These are phyloP conservation scores for Aquilaria sinensis DNA, from an alignment of 345 rosid species.

Conservation along the genomic window DNA sequence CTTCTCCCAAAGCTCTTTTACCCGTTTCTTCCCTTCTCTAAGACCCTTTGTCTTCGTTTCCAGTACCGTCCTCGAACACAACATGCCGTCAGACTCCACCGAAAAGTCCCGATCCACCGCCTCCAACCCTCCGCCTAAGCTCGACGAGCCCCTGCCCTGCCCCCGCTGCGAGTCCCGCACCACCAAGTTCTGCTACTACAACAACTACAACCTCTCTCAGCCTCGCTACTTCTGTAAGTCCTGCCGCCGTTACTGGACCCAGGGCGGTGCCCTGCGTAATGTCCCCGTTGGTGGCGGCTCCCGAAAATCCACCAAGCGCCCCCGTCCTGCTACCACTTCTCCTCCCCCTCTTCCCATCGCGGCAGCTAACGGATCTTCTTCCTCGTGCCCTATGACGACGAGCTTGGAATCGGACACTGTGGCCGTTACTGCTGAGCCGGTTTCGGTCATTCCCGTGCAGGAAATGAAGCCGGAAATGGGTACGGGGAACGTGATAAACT, in stretches of 20 bases:
- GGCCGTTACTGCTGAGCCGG: conserved; percentile 12
- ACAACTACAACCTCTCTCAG: conserved; percentile 61
- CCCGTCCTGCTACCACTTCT: conserved; percentile 22
- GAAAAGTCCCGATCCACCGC: conserved; percentile 20
- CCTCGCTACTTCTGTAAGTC: conserved; percentile 69
- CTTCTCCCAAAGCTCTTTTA: background rate
- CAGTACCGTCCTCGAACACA: background rate
- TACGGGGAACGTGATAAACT: conserved; percentile 13
- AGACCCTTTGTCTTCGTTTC: background rate
- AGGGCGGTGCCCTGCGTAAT: conserved; percentile 64
- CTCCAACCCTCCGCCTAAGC: conserved; percentile 23
- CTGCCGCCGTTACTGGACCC: conserved; percentile 75
- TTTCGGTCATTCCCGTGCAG: conserved; percentile 11
- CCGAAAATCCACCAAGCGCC: conserved; percentile 48
- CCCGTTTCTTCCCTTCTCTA: conserved; percentile 1
- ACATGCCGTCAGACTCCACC: conserved; percentile 31
- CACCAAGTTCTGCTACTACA: conserved; percentile 70
- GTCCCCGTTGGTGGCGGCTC: conserved; percentile 63
- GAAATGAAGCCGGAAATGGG: conserved; percentile 16
- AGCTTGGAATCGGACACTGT: conserved; percentile 22
- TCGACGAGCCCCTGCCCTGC: conserved; percentile 37
- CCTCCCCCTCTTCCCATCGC: conserved; percentile 17
- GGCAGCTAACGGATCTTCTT: conserved; percentile 6
- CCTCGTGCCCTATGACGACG: conserved; percentile 1
- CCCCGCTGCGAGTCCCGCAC: conserved; percentile 49